Evolutionary conservation across 1,284 basidiomycete species (phyloP), one percentile per base, ranked within the genome.

Genomic region (Ustilago xerochloae): DNA sequence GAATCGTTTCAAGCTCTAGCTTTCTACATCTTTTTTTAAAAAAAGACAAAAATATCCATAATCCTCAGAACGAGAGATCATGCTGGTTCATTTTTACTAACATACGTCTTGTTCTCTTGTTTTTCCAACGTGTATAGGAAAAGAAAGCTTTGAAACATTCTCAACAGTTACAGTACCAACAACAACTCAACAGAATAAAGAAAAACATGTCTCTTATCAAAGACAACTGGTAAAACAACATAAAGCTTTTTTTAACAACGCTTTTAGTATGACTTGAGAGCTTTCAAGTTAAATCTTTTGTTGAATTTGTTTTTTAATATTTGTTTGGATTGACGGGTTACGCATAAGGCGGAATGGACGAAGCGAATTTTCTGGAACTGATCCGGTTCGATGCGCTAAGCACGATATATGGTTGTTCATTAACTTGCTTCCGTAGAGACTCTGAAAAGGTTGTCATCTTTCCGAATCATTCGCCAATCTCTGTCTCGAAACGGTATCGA

Each of bases 171-270:
- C 56, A 0, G 47, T 41, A 43, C 47, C 52, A 30, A 30, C 66
- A 0, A 6, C 57, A 22, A 45, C 35, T n/a, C n/a, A n/a, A n/a
- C 24, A 26, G 48, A 7, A 3, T 36, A 13, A 29, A 18, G 33
- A 10, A 8, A 16, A 51, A 47, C 15, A 13, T 15, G 26, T 10
- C 13, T 51, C 45, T 2, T 26, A 28, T 28, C 53, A 56, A 39
- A 39, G 58, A 16, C 54, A 65, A 35, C 20, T 63, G 18, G 26
- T 32, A 12, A 65, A 65, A 38, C 54, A 58, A 51, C 62, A 60
- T 29, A 71, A 71, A 45, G 33, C 58, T 28, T 71, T 71, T 39
- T 71, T 71, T 54, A 65, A 71, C 58, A 64, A 65, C 50, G 15
- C 68, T 9, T 71, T 71, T 29, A 24, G 43, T 49, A 50, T 50